Evolutionary conservation across 2,329 filamentous ascomycete genomes (phyloP).

Genomic region (Alternaria panax): DNA sequence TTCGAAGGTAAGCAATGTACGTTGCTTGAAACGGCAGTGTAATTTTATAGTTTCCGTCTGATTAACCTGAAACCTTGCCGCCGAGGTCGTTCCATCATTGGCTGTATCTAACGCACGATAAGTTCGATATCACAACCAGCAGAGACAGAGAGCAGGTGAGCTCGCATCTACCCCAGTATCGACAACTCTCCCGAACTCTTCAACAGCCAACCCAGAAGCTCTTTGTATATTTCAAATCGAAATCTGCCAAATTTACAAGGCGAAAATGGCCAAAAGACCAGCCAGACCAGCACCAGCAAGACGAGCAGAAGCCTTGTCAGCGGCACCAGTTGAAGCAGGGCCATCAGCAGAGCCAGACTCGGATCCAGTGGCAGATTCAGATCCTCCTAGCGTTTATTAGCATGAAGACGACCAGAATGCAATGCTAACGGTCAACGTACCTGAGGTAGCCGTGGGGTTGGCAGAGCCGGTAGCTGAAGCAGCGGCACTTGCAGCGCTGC

Average conservation of each 20-base stretch:
- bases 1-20: background rate
- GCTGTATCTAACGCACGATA: background rate
- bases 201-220: constrained; percentile 1
- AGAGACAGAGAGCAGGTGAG: background rate
- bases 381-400: background rate
- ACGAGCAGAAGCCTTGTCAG: constrained; percentile 39
- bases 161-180: background rate
- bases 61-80: background rate
- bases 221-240: background rate
- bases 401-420: background rate
- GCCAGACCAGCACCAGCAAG: constrained; percentile 46
- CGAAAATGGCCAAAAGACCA: constrained; percentile 49
- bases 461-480: constrained; percentile 25
- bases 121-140: background rate
- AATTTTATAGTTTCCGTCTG: background rate
- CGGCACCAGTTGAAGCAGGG: constrained; percentile 39
- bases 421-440: constrained; percentile 4
- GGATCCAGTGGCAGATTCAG: constrained; percentile 26
- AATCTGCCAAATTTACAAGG: constrained; percentile 38
- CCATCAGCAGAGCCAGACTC: constrained; percentile 32
- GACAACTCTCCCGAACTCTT: constrained; percentile 1
- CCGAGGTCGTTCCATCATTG: background rate
- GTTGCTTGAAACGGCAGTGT: background rate
- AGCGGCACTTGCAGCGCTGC: constrained; percentile 29
- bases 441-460: constrained; percentile 1